phyloP scores from a whole-genome alignment of 2,329 filamentous ascomycete species.

The Alternaria hordeiaustralica region DNA sequence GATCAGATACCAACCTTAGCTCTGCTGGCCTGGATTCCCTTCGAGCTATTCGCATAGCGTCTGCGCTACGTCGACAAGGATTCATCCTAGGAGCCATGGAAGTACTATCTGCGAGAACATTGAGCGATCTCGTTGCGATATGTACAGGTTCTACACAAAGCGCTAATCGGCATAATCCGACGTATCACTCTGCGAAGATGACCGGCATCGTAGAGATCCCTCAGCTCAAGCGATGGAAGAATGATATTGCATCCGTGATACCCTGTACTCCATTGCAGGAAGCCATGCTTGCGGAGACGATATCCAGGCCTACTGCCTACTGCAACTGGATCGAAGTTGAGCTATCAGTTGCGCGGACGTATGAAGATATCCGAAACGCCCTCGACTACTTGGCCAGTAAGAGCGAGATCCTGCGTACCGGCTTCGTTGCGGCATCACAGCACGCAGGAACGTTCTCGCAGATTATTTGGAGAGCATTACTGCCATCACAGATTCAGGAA shows the following conservation, averaged over 20 bases:
- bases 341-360: conserved; percentile 50
- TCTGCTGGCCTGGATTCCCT: conserved; percentile 71
- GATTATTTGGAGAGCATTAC: conserved; percentile 66
- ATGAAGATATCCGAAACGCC: conserved; percentile 49
- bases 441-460: conserved; percentile 62
- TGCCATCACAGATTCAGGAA: conserved; percentile 54
- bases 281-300: conserved; percentile 81
- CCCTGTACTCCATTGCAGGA: conserved; percentile 76
- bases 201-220: not conserved
- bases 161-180: not conserved
- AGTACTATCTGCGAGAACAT: conserved; percentile 64
- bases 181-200: not conserved
- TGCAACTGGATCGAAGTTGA: conserved; percentile 78
- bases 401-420: conserved; percentile 76
- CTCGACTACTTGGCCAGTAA: conserved; percentile 29
- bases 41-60: conserved; percentile 67
- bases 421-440: conserved; percentile 63
- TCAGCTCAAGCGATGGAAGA: conserved; percentile 17
- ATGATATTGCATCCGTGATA: conserved; percentile 48
- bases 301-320: conserved; percentile 66
- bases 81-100: conserved; percentile 64
- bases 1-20: conserved; percentile 54
- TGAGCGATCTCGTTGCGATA: conserved; percentile 40
- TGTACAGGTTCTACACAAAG: conserved; percentile 17
- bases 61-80: conserved; percentile 65